phyloP scores from a whole-genome alignment of 768 basidiomycete genomes.

The Lyophyllum decastes region DNA sequence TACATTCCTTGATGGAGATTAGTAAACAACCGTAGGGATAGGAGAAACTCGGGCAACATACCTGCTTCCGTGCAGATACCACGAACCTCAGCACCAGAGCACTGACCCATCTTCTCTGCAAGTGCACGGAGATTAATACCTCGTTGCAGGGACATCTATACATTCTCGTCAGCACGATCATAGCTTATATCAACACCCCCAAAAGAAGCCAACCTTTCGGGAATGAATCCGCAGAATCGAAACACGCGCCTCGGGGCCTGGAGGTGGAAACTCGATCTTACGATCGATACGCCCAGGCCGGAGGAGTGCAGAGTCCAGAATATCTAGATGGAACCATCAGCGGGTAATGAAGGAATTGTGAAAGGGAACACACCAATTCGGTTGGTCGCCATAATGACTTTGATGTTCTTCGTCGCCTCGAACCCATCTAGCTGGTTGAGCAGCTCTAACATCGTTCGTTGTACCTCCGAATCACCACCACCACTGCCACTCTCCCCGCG shows the following conservation, averaged over 20 bases:
- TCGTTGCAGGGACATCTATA: conserved; percentile 93
- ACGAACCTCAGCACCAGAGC: conserved; percentile 95
- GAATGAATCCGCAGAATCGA: conserved; percentile 98
- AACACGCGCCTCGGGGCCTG: conserved; percentile 94
- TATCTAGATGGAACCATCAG: conserved; percentile 54
- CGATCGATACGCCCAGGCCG: conserved; percentile 93
- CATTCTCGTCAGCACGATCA: not conserved
- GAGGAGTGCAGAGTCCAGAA: conserved; percentile 89
- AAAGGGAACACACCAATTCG: conserved; percentile 67
- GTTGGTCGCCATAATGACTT: conserved; percentile 96
- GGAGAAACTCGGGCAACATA: conserved; percentile 29
- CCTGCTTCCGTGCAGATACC: conserved; percentile 98
- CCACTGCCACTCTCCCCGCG: conserved; percentile 91
- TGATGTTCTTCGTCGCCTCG: conserved; percentile 97
- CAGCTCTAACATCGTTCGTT: conserved; percentile 88
- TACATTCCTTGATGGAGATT: conserved; percentile 74
- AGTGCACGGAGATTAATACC: conserved; percentile 96
- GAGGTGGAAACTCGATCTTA: conserved; percentile 99
- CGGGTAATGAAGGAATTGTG: not conserved
- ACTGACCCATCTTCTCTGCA: conserved; percentile 99
- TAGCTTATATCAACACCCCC: not conserved
- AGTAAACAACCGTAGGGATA: not conserved
- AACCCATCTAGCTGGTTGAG: conserved; percentile 90
- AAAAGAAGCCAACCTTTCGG: conserved; percentile 63
- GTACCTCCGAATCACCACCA: conserved; percentile 86